Evolutionary conservation across 768 basidiomycete genomes (phyloP).

Genomic region (Termitomyces sp.): DNA sequence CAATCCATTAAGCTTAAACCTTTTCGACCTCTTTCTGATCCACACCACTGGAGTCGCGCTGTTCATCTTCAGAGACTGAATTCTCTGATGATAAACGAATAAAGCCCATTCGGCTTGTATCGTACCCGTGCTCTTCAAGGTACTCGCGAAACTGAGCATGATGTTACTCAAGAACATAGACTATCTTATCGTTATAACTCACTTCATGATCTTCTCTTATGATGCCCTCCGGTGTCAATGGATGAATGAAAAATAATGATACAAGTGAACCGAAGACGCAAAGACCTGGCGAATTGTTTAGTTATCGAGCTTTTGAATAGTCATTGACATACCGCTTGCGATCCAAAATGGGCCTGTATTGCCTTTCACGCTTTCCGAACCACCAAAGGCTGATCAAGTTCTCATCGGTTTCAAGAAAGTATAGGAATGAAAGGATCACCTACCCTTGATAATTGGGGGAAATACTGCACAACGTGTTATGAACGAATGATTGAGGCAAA

Average conservation of each 20-base stretch:
- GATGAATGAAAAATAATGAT: slow-evolving; percentile 5
- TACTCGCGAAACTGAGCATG: slow-evolving; percentile 16
- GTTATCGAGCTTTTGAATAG: not conserved
- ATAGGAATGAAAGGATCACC: not conserved
- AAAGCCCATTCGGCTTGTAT: slow-evolving; percentile 16
- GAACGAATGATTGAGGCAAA: not conserved
- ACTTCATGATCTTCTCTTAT: slow-evolving; percentile 11
- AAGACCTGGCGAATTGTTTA: not conserved
- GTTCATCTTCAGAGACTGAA: not conserved
- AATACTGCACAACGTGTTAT: slow-evolving; percentile 42
- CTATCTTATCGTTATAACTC: not conserved
- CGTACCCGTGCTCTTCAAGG: slow-evolving; percentile 14
- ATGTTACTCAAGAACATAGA: not conserved
- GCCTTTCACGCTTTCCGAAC: slow-evolving; percentile 42
- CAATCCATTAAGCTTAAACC: not conserved
- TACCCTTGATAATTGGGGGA: slow-evolving; percentile 41
- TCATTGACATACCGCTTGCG: slow-evolving; percentile 49
- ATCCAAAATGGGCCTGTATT: slow-evolving; percentile 87
- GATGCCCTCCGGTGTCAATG: slow-evolving; percentile 6
- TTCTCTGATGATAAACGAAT: not conserved
- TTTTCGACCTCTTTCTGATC: not conserved
- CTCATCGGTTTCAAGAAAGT: not conserved
- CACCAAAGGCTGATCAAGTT: slow-evolving; percentile 52
- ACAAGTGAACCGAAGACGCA: slow-evolving; percentile 4
- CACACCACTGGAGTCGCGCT: not conserved